Evolutionary conservation across 2,329 filamentous ascomycete species (phyloP).

Genomic region (Chrysoporthe puriensis): DNA sequence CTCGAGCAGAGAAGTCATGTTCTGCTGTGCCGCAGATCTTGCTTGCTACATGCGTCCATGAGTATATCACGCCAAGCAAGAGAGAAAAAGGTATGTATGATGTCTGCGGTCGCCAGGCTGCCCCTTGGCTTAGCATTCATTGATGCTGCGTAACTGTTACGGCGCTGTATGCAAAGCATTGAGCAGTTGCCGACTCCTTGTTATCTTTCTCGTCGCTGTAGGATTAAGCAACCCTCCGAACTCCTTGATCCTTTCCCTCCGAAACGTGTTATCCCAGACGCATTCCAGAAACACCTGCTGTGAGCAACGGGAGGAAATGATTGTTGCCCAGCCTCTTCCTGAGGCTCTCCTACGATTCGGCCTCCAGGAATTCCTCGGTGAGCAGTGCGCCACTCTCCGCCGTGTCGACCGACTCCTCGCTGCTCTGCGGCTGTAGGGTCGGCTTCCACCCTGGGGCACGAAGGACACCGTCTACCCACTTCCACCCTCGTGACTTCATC

Average conservation of each 20-base stretch:
- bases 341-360: constrained; percentile 11
- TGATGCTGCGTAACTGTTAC: constrained; percentile 10
- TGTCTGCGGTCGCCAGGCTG: neutral
- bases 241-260: neutral
- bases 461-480: constrained; percentile 50
- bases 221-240: constrained; percentile 4
- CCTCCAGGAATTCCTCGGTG: constrained; percentile 46
- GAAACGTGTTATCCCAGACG: neutral
- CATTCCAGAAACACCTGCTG: constrained; percentile 6
- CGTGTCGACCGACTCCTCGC: constrained; percentile 11
- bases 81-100: neutral
- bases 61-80: neutral
- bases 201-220: neutral
- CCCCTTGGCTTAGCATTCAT: constrained; percentile 6
- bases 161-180: constrained; percentile 2
- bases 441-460: constrained; percentile 18
- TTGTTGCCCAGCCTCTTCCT: constrained; percentile 11
- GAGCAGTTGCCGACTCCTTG: neutral
- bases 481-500: constrained; percentile 71
- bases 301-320: constrained; percentile 9
- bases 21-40: neutral
- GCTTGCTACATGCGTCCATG: no score
- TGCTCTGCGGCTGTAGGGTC: constrained; percentile 20
- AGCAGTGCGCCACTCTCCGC: constrained; percentile 33
- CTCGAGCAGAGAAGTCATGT: neutral